phyloP scores from a whole-genome alignment of 75 land plant species.

The Pseudotsuga menziesii region DNA sequence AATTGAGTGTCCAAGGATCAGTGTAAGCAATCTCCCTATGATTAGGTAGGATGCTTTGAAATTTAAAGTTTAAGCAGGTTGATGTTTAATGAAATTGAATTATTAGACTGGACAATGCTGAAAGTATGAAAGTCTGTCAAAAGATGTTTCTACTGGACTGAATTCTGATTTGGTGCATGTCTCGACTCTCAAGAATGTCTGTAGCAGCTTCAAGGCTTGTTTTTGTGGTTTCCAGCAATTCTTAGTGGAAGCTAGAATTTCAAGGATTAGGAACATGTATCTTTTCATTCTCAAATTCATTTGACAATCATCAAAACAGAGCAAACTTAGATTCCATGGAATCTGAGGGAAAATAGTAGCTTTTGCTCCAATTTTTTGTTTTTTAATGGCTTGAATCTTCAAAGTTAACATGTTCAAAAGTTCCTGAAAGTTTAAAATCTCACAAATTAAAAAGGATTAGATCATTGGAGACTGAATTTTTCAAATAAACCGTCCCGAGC shows the following conservation, averaged over 20 bases:
- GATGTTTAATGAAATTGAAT: too few species aligned
- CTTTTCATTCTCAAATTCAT: background rate
- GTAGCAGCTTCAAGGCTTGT: too few species aligned
- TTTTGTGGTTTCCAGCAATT: background rate
- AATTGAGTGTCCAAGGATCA: too few species aligned
- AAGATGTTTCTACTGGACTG: too few species aligned
- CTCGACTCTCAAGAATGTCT: too few species aligned
- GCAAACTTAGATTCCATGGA: background rate
- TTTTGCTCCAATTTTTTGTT: background rate
- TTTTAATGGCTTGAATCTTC: background rate
- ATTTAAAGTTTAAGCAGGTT: too few species aligned
- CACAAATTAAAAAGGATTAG: background rate
- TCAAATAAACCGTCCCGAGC: background rate
- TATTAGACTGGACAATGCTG: too few species aligned
- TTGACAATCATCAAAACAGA: background rate
- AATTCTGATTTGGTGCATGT: too few species aligned
- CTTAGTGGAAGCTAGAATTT: background rate
- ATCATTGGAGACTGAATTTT: background rate
- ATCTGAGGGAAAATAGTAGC: background rate
- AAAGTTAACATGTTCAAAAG: background rate
- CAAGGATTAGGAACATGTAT: background rate
- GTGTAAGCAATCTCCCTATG: too few species aligned
- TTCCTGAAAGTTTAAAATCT: background rate
- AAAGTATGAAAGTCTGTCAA: too few species aligned
- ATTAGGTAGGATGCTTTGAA: too few species aligned